phyloP scores from a whole-genome alignment of 1,284 basidiomycete species.

The Sanghuangporus weigelae region DNA sequence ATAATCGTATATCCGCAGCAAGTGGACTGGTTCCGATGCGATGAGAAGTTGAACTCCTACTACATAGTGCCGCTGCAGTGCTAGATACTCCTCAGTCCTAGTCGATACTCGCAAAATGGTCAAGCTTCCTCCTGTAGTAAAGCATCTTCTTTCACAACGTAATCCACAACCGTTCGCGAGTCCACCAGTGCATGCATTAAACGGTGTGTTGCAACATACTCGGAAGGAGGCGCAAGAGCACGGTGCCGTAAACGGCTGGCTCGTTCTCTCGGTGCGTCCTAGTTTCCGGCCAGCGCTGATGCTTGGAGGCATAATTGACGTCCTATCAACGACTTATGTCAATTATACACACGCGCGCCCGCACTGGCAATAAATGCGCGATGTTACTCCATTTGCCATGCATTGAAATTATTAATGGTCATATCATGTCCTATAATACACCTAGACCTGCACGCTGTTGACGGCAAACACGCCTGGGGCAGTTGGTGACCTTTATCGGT shows the following conservation, averaged over 20 bases:
- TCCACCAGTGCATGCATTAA: constrained; percentile 51
- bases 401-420: neutral
- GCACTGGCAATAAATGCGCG: neutral
- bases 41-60: neutral
- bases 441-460: constrained; percentile 76
- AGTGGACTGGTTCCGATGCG: neutral
- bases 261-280: constrained; percentile 67
- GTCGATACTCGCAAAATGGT: constrained; percentile 26
- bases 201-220: constrained; percentile 52
- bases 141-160: constrained; percentile 67
- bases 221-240: constrained; percentile 56
- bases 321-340: neutral
- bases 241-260: constrained; percentile 75
- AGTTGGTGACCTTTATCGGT: constrained; percentile 75
- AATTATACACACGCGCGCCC: neutral
- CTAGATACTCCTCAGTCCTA: neutral
- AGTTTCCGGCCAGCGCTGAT: neutral
- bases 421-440: constrained; percentile 11
- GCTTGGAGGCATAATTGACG: constrained; percentile 3
- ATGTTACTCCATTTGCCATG: neutral
- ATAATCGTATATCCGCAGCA: neutral
- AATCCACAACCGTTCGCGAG: constrained; percentile 58
- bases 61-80: neutral
- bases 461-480: constrained; percentile 80
- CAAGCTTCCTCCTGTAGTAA: constrained; percentile 49